A percentile compares a stretch with the other conserved stretches of the same genome.
Conservation (phyloP, 163 green algal species). For the Scenedesmus sp. region DNA sequence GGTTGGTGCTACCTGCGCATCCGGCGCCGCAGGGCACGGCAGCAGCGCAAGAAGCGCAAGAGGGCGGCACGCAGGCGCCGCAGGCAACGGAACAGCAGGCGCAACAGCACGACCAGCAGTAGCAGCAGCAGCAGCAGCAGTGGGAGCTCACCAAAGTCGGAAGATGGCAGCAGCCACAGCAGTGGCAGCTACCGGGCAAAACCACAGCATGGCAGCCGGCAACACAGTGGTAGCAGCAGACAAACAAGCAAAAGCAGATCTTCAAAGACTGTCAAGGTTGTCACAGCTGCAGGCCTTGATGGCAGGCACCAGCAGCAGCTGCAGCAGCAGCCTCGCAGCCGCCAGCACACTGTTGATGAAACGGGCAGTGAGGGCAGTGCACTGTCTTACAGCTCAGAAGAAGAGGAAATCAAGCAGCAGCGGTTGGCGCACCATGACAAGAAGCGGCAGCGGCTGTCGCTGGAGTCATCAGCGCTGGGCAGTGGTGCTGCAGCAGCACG, state of each 20-base stretch:
- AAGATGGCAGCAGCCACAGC: not conserved
- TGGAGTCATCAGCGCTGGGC: not conserved
- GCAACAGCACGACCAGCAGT: not conserved
- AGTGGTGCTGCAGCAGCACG: not conserved
- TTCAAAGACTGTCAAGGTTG: not conserved
- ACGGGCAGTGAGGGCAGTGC: not conserved
- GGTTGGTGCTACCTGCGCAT: constrained; percentile 34
- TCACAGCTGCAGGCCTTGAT: not conserved
- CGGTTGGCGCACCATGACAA: not conserved
- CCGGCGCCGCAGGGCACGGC: not conserved
- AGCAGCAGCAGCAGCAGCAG: constrained; percentile 3
- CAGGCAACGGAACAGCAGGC: not conserved
- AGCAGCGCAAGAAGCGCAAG: constrained; percentile 31
- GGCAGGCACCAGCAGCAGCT: not conserved
- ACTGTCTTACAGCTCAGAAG: not conserved
- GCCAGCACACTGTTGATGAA: not conserved
- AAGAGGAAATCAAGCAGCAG: constrained; percentile 13
- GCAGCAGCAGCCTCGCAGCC: not conserved
- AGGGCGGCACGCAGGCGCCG: not conserved
- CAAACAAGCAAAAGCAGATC: not conserved
- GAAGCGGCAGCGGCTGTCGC: constrained; percentile 1
- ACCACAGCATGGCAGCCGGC: not conserved
- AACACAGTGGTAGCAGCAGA: constrained; percentile 4
- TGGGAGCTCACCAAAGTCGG: not conserved
- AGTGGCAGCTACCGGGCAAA: not conserved